Base-by-base conservation (phyloP, 495 filamentous ascomycete genomes). In the Aspergillus sclerotiicarbonarius region DNA sequence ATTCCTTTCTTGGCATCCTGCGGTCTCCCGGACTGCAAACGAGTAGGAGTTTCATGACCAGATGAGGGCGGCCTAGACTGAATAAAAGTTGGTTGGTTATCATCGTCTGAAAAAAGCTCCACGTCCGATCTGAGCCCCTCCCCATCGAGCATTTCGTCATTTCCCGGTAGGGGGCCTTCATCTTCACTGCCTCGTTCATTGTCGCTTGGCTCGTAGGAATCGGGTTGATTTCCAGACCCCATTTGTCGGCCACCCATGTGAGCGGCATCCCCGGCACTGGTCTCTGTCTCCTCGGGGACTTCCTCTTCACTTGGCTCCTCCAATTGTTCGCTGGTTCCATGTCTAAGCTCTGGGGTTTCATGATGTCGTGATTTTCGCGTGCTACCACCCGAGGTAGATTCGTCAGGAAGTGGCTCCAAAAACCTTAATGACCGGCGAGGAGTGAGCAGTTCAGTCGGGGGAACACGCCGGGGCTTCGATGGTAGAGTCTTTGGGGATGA, bases 41-140 rank as follows among this genome's bases (percentile, higher is more conserved):
- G 43, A 46, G 25, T 5, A 25, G 25, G 25, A 5, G 25, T 25
- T 7, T 46, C 5, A 6, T 48, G 6, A 8, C 45, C 18, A 7
- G 45, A 9, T 18, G 19, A 15, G 12, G 6, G 13, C 19, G 16
- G 45, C 1, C 19, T 6, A 48, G 19, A 3, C 7, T 43, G 37
- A 8, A 6, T 6, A 13, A 18, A 8, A 35, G 10, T 15, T 12
- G 2, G 1, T 2, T 41, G 8, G 29, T 10, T 25, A 15, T 18
- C 47, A 20, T 50, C 21, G 49, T 57, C 45, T 13, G 56, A 44
- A 7, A 58, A 58, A 25, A 52, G 10, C 4, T 15, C 33, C 13
- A 35, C 37, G 37, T 41, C 37, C 13, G 37, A 41, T n/a, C 37
- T 12, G 13, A 41, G 37, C 4, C 37, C 37, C 6, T 41, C 37